These are phyloP conservation scores for Babesia gibsoni DNA, from an alignment of 169 alveolate species.

Conservation along the genomic window DNA sequence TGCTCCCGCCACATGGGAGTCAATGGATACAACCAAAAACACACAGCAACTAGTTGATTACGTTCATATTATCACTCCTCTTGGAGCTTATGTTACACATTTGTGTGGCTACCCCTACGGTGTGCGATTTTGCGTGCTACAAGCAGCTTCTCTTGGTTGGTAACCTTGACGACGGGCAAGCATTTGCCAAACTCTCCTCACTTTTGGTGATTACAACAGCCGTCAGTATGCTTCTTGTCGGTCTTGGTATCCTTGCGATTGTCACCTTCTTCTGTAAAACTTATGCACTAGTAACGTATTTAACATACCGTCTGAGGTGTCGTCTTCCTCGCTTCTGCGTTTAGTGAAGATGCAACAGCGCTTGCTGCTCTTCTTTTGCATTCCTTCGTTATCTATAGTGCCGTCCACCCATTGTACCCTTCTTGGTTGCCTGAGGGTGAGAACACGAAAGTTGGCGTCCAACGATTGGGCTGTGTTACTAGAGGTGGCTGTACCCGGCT, in stretches of 20 bases:
- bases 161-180: no score
- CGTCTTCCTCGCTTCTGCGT: constrained; percentile 2
- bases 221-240: not conserved
- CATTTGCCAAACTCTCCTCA: no score
- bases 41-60: no score
- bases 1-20: no score
- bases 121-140: no score
- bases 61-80: no score
- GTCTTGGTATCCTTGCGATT: not conserved
- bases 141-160: no score
- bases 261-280: not conserved
- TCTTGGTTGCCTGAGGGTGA: not conserved
- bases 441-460: constrained; percentile 13
- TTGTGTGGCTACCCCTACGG: no score
- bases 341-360: constrained; percentile 58
- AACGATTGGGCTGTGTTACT: not conserved
- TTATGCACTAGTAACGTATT: not conserved
- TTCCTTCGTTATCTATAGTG: constrained; percentile 54
- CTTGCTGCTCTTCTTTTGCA: constrained; percentile 49
- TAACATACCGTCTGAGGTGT: constrained; percentile 17
- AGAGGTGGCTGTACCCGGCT: not conserved
- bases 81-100: no score
- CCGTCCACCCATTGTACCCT: constrained; percentile 53
- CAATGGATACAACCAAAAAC: no score
- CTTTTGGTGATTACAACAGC: not conserved